Conservation (phyloP, 768 basidiomycete species). For the Lactarius hengduanensis region DNA sequence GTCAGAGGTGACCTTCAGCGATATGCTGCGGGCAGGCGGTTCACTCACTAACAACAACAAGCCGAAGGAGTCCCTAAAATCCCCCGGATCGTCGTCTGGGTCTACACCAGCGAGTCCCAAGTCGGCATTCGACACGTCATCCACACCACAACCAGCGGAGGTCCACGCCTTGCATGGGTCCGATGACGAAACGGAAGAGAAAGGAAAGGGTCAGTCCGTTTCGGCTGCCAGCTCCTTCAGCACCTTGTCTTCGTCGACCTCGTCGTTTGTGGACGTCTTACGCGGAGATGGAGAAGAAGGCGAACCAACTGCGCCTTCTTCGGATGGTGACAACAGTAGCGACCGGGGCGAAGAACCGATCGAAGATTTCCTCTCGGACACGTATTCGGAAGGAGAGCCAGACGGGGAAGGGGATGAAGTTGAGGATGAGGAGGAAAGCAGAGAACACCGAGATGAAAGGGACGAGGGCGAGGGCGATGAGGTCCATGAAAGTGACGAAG, state of each 20-base stretch:
- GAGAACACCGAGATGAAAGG: conserved; percentile 6
- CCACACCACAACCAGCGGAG: conserved; percentile 18
- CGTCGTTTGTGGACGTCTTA: conserved; percentile 27
- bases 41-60: conserved; percentile 17
- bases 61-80: conserved; percentile 12
- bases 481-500: conserved; percentile 31
- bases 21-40: conserved; percentile 48
- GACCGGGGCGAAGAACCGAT: conserved; percentile 20
- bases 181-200: conserved; percentile 16
- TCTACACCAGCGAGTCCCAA: conserved; percentile 6
- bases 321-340: conserved; percentile 27
- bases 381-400: conserved; percentile 34
- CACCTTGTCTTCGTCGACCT: conserved; percentile 20
- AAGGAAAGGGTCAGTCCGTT: conserved; percentile 2
- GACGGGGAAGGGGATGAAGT: conserved; percentile 28
- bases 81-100: conserved; percentile 11
- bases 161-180: not conserved
- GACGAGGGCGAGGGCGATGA: conserved; percentile 38
- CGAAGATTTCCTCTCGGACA: conserved; percentile 32
- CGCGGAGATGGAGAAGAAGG: conserved; percentile 27
- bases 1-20: conserved; percentile 54
- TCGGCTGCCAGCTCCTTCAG: conserved; percentile 23
- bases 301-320: conserved; percentile 3
- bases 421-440: conserved; percentile 30
- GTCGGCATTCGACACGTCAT: conserved; percentile 17